These are phyloP conservation scores for Dioszegia hungarica DNA, from an alignment of 768 basidiomycete genomes.

Conservation along the genomic window DNA sequence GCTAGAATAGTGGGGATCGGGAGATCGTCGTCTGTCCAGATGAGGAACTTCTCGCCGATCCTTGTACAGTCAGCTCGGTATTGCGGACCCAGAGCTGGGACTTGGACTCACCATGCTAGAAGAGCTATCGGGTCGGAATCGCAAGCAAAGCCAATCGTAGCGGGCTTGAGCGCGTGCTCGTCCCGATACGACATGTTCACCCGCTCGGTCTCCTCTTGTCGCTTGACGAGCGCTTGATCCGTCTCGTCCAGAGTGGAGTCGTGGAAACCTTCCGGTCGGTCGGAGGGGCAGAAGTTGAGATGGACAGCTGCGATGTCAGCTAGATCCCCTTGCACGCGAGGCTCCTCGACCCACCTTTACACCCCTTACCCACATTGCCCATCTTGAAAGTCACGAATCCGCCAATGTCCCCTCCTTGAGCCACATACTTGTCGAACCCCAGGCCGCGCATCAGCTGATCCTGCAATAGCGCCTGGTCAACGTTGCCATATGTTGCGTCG, in stretches of 20 bases:
- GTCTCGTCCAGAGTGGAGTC: background rate
- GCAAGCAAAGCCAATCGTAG: conserved; percentile 11
- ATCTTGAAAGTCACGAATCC: conserved; percentile 24
- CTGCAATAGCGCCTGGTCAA: conserved; percentile 34
- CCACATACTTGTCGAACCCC: conserved; percentile 41
- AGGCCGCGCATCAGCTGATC: conserved; percentile 42
- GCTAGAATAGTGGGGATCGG: conserved; percentile 28
- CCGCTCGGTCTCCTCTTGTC: background rate
- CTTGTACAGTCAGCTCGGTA: conserved; percentile 7
- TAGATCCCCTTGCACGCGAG: background rate
- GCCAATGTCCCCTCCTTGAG: conserved; percentile 48
- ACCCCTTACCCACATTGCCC: conserved; percentile 24
- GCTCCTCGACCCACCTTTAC: conserved; percentile 33
- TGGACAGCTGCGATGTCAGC: conserved; percentile 4
- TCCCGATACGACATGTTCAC: conserved; percentile 14
- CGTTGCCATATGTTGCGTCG: conserved; percentile 25
- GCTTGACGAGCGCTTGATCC: conserved; percentile 4
- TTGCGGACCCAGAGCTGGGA: background rate
- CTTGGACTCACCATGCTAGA: conserved; percentile 8
- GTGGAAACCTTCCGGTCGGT: background rate
- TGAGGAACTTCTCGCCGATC: conserved; percentile 48
- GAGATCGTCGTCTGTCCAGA: conserved; percentile 39
- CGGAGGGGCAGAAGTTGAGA: conserved; percentile 16
- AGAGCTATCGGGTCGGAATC: conserved; percentile 8
- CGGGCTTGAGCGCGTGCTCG: conserved; percentile 11